A percentile compares a stretch with the other conserved stretches of the same genome.
Evolutionary conservation across 192 early-diverging fungal species (phyloP).

Genomic region (Coemansia sp.): DNA sequence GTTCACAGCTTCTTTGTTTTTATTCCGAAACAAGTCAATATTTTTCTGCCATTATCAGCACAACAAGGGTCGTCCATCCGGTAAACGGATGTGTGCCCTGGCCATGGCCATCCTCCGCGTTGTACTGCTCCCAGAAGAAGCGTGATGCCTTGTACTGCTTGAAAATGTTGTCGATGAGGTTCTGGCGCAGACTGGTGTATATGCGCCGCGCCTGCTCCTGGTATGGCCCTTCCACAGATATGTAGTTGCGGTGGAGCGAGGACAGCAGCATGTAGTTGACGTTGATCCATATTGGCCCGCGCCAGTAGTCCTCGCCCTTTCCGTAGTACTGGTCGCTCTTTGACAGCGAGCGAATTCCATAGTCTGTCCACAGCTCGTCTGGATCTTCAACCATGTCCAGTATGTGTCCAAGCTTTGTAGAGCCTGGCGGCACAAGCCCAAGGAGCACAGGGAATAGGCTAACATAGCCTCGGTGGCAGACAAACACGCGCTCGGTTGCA

Average conservation of each 20-base stretch:
- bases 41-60: conserved; percentile 84
- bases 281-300: conserved; percentile 93
- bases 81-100: conserved; percentile 92
- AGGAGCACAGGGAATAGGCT: conserved; percentile 83
- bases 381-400: conserved; percentile 79
- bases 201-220: conserved; percentile 69
- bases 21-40: conserved; percentile 54
- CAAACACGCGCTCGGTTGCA: conserved; percentile 33
- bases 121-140: conserved; percentile 94
- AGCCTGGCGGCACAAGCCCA: conserved; percentile 69
- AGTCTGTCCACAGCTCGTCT: conserved; percentile 80
- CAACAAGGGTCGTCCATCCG: conserved; percentile 87
- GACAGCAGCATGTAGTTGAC: conserved; percentile 83
- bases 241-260: conserved; percentile 70
- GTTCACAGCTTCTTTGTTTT: no score
- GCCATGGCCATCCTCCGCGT: conserved; percentile 70
- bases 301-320: conserved; percentile 93
- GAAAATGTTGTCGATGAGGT: conserved; percentile 76
- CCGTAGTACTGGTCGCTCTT: conserved; percentile 65
- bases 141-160: conserved; percentile 75
- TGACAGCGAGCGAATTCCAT: conserved; percentile 72
- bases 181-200: conserved; percentile 73
- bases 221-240: conserved; percentile 63
- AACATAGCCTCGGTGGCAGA: conserved; percentile 57
- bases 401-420: conserved; percentile 68